Base-by-base conservation (phyloP, 1,139 yeast genomes). In the Candida smagusa region DNA sequence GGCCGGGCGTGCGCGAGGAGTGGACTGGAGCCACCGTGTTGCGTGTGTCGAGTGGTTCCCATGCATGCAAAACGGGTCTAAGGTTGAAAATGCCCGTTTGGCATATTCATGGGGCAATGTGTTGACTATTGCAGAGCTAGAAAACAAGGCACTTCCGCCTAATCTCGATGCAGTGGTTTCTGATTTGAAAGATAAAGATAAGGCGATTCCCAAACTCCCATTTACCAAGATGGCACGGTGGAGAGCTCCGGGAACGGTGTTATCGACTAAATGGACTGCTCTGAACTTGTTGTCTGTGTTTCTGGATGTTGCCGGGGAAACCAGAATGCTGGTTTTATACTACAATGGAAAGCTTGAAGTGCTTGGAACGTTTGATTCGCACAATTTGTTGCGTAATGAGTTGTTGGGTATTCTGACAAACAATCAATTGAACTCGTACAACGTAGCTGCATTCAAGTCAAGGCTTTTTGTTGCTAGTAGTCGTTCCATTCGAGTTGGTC, bases 61-160 rank as follows among this genome's bases (percentile, higher is more conserved):
- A 0, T 61, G 68, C 37, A 56, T 63, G 50, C 41, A 47, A 16
- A 28, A 37, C 13, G 8, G 39, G n/a, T 9, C 22, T 7, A 23
- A 25, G 9, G 39, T 54, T 4, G 43, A 58, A 36, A 59, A 61
- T 28, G 79, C 90, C 0, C 63, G 71, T 41, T 57, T 87, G 30
- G 90, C 85, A 0, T 84, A 79, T 50, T 65, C 84, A 28, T 84
- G 89, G 85, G 68, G 78, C 19, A 79, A 79, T 45, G 66, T 68
- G 9, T 50, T 85, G 35, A 72, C 79, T 0, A 57, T 85, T 1
- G 47, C 82, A 22, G 87, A 83, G 44, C 54, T 84, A 1, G 61
- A 61, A 28, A 63, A 64, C 44, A 33, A 48, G 2, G 41, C 55
- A 2, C 44, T 68, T 8, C 69, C 72, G 1, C 8, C 39, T 0